Evolutionary conservation across 2,329 filamentous ascomycete species (phyloP), one percentile per base, ranked within the genome.

Genomic region (Penicillium sp.): DNA sequence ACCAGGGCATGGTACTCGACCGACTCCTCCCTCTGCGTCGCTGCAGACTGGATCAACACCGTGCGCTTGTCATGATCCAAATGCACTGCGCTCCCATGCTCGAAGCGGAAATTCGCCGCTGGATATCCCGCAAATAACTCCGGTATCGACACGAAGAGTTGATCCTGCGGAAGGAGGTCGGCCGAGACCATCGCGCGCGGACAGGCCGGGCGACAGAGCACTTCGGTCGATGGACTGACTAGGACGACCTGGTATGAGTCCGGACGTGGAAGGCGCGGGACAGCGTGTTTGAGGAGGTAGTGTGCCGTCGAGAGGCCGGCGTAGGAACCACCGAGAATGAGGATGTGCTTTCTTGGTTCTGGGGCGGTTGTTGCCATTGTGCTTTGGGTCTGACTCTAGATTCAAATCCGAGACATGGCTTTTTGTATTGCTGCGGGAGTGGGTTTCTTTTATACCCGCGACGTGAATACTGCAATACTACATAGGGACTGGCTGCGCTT

Each of bases 1-100:
- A 76, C 56, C 0, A 77, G 59, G n/a, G 68, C 65, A 21, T 76
- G 51, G 43, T 66, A 77, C 2, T 47, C 7, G n/a, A 71, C 49
- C 7, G 13, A 17, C 16, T 37, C 41, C 42, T 4, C 35, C 21
- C 7, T 2, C 13, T 3, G n/a, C 35, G 1, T n/a, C n/a, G 3
- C 10, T 1, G 11, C 15, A 14, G 18, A 25, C 4, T 14, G 33
- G 10, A 35, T 16, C 3, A 21, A 11, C 1, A 37, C 35, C 11
- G 35, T 37, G 4, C 35, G 19, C 3, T 25, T 23, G 11, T 14
- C 14, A 11, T 37, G 35, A 18, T 37, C 35, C n/a, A 37, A 18
- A 4, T 18, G 18, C 17, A 19, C 9, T 16, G 19, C 35, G 2
- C 9, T 29, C 4, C 15, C 35, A 1, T 30, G 26, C 14, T 37